Evolutionary conservation across 305 asterid genomes (phyloP).

Genomic region (Fraxinus floribunda): DNA sequence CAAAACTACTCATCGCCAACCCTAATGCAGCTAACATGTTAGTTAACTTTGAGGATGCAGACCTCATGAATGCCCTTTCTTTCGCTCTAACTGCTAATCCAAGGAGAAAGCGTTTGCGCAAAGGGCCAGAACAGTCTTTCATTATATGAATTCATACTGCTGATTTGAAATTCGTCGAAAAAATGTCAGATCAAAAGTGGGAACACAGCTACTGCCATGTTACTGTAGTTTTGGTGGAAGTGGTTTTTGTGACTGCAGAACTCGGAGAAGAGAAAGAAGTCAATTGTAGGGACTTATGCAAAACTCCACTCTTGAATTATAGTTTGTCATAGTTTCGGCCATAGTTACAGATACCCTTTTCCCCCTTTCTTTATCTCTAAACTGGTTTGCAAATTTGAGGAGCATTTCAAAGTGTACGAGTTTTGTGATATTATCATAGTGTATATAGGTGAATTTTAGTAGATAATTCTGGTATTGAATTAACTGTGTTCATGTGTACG

Average conservation of each 20-base stretch:
- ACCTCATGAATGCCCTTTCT: constrained; percentile 65
- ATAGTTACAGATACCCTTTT: neutral
- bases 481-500: neutral
- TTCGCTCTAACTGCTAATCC: constrained; percentile 58
- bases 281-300: constrained; percentile 1
- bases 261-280: neutral
- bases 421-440: neutral
- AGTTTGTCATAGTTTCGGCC: neutral
- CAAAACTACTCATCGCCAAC: constrained; percentile 70
- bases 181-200: neutral
- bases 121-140: constrained; percentile 58
- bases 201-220: neutral
- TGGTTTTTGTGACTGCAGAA: neutral
- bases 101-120: constrained; percentile 61
- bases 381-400: neutral
- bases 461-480: neutral
- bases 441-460: neutral
- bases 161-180: neutral
- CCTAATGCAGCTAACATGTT: constrained; percentile 76
- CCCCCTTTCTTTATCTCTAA: neutral
- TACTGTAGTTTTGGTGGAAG: neutral
- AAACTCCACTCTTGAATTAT: neutral
- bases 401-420: neutral
- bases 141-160: constrained; percentile 43
- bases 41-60: constrained; percentile 68